Evolutionary conservation across 768 basidiomycete species (phyloP).

Genomic region (Podaxis sp.): DNA sequence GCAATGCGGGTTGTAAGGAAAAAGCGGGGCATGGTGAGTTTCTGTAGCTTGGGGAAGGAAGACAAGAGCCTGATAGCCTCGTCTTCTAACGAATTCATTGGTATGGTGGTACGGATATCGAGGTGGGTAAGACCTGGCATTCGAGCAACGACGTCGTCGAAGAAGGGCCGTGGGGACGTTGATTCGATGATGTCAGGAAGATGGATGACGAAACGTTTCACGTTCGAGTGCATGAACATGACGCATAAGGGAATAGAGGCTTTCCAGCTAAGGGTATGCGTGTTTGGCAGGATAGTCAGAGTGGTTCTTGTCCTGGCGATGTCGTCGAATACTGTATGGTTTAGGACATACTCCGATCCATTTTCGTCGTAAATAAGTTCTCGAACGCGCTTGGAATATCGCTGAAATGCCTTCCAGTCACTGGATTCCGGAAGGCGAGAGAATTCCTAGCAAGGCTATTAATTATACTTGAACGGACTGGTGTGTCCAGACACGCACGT

Average conservation of each 20-base stretch:
- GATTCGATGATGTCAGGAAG: conserved; percentile 5
- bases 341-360: neutral
- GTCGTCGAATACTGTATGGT: conserved; percentile 8
- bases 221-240: conserved; percentile 17
- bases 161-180: neutral
- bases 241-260: conserved; percentile 17
- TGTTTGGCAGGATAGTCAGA: conserved; percentile 15
- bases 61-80: conserved; percentile 8
- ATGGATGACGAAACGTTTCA: conserved; percentile 13
- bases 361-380: conserved; percentile 22
- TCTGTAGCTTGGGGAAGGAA: conserved; percentile 7
- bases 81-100: conserved; percentile 1
- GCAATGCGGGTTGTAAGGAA: conserved; percentile 8
- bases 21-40: conserved; percentile 14
- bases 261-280: conserved; percentile 17
- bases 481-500: neutral
- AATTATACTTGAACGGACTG: neutral
- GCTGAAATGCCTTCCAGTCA: conserved; percentile 22
- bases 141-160: conserved; percentile 15
- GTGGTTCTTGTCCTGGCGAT: conserved; percentile 16
- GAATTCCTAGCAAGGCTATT: conserved; percentile 14
- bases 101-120: conserved; percentile 13
- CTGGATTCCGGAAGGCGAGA: conserved; percentile 19
- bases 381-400: conserved; percentile 24
- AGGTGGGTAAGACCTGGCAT: conserved; percentile 15